Base-by-base conservation (phyloP, 2,329 filamentous ascomycete species). In the Colletotrichum karsti region DNA sequence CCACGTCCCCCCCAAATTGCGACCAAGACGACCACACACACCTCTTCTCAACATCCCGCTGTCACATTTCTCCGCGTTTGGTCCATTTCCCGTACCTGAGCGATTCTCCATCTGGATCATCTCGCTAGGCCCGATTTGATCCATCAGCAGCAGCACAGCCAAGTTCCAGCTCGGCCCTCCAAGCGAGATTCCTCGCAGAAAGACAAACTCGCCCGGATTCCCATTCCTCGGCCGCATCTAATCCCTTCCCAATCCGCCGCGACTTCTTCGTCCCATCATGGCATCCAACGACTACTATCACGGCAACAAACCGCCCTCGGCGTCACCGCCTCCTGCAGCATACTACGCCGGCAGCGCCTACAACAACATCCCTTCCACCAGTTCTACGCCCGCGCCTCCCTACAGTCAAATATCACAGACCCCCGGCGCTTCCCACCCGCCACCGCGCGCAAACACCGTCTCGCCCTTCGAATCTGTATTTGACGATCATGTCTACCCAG, bases 401-500 rank as follows among this genome's bases (percentile, higher is more conserved):
- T 81, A 81, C 57, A 76, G 79, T 66, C 63, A 72, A 28, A 62
- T 67, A 67, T 39, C 66, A 26, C 55, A 55, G 39, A 58, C 69
- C 13, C 57, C 53, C 37, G 60, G 63, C 37, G 62, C 63, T 62
- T 61, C 33, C 9, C 59, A 74, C 51, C 77, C 77, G 28, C 79
- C 78, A 55, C 76, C 77, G 35, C 75, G 78, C 64, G 77, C 77
- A 26, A 77, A 76, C 51, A 72, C 80, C 73, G 73, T 86, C 18
- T 86, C 88, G 20, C 90, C 90, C 9, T 91, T 92, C 75, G 87
- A 89, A 61, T 87, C 86, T 53, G 88, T 90, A 63, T 92, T 92
- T 77, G 90, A 92, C 78, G 90, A 92, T 77, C 83, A 90, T 79
- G 84, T 86, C 64, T 92, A 92, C 75, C 88, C 89, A 63, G 81